Percentiles rank a stretch among this genome's conserved stretches.
phyloP scores from a whole-genome alignment of 352 stramenopile genomes.

The Elongisporangium anandrum region DNA sequence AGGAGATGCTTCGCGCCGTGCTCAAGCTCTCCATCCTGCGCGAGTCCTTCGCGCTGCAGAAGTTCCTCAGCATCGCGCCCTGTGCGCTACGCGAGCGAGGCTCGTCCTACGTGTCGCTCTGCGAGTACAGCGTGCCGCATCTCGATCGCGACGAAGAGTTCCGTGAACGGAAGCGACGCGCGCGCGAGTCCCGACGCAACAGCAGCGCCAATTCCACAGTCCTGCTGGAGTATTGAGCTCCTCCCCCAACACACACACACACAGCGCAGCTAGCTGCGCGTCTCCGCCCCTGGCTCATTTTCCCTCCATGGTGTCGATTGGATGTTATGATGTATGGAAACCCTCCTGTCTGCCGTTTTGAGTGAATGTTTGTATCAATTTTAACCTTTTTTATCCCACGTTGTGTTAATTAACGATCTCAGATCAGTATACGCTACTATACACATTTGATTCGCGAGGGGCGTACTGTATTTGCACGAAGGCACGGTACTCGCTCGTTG shows the following conservation, averaged over 20 bases:
- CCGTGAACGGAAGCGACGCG: slow-evolving; percentile 64
- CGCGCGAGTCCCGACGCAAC: slow-evolving; percentile 68
- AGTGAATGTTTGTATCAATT: background rate
- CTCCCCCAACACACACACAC: background rate
- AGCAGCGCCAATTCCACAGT: slow-evolving; percentile 54
- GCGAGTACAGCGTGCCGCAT: slow-evolving; percentile 66
- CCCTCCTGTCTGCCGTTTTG: too few relatives aligned
- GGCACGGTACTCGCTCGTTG: background rate
- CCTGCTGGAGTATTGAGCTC: slow-evolving; percentile 42
- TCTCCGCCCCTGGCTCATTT: background rate
- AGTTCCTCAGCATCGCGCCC: slow-evolving; percentile 2
- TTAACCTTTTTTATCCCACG: background rate
- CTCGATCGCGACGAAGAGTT: slow-evolving; percentile 66
- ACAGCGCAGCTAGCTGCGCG: background rate
- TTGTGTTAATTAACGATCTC: background rate
- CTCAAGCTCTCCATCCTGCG: background rate
- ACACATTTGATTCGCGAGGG: background rate
- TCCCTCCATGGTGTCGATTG: background rate
- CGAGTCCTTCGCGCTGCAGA: background rate
- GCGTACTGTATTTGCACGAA: background rate
- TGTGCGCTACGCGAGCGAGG: slow-evolving; percentile 47
- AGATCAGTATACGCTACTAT: background rate
- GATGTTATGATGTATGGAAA: background rate
- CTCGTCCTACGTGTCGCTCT: slow-evolving; percentile 57
- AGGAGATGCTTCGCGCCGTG: slow-evolving; percentile 59